Evolutionary conservation across 352 stramenopile genomes (phyloP), one percentile per base, ranked within the genome.

Genomic region (Pythium chondricola): DNA sequence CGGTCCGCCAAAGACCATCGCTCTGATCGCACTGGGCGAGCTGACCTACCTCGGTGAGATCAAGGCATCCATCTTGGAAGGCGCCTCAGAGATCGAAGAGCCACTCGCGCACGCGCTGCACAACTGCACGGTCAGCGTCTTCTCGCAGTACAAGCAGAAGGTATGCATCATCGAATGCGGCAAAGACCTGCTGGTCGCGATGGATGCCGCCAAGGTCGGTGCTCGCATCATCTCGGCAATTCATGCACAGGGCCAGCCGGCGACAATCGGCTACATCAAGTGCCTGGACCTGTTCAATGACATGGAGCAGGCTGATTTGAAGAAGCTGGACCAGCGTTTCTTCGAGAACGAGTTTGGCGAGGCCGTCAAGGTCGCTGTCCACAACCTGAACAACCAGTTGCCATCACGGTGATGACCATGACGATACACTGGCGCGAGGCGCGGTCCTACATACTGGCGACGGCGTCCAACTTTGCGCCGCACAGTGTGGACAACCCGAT

Each of bases 171-270:
- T 95, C 17, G 70, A 89, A 51, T 93, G 83, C 45, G 80, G 73
- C 48, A 89, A 85, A 53, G 72, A 90, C 62, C 72, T 94, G 52
- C 65, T 88, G 43, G 75, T 83, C 44, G 65, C 81, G 7, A 73
- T 93, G 62, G 87, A 96, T 58, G 80, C 73, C 21, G 83, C 78
- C 56, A 93, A 93, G 62, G 85, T 92, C 49, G 92, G 93, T 4
- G 80, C 97, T 48, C 69, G 78, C 27, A 88, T 97, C 31, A 66
- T 98, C 41, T 91, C 83, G 39, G 88, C 91, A 3, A 69, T 98
- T 39, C 95, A 96, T 45, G 88, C 83, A 11, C 93, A 98, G 55
- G 93, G 95, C 25, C 54, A 98, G 22, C 93, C 92, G 0, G 84
- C 88, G 4, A 83, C 85, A 0, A 74, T 96, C 16, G 87, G 87